Evolutionary conservation across 164 flowering plant species (phyloP), one percentile per base, ranked within the genome.

Genomic region (Macadamia integrifolia): DNA sequence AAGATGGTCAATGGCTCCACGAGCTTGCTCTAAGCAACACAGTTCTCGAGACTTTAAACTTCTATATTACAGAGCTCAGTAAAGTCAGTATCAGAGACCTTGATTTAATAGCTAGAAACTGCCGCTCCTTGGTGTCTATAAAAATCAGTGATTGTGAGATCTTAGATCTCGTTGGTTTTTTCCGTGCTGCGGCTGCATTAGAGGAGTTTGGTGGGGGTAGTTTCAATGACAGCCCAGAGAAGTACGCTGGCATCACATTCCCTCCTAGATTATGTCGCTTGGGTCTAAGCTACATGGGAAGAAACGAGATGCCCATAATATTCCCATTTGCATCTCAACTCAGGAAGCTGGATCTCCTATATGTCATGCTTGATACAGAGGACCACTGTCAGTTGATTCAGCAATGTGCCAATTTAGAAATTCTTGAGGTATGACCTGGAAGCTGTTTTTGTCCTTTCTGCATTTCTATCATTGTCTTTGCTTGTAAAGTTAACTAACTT

Each of bases 191-290:
- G 53, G 18, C 72, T 72, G 66, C 69, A 56, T 69, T 89, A 64
- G 86, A 82, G 77, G 99, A 94, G 81, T 92, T 94, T 80, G 84
- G 85, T 74, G 99, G 99, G 30, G 99, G 97, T 69, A 81, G 81
- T 44, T 81, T 82, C 72, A 80, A 64, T 76, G 81, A 82, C 53
- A 77, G 75, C 78, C 79, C 89, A 28, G 86, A 84, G 6, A 76
- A 46, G 14, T 90, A 90, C 67, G 6, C 73, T 48, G 55, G 10
- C 32, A 71, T 89, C 23, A 4, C 71, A 65, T 84, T 92, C 40
- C 96, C 99, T 0, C 80, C 80, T 31, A 86, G 48, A 43, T 65
- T 94, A 67, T 71, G 89, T 64, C 80, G 82, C 11, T 60, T 94
- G 79, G 96, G 97, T 68, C 82, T 89, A 28, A 79, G 81, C 60